phyloP scores from a whole-genome alignment of 2,329 filamentous ascomycete genomes.

The Hymenoscyphus fructigenus region DNA sequence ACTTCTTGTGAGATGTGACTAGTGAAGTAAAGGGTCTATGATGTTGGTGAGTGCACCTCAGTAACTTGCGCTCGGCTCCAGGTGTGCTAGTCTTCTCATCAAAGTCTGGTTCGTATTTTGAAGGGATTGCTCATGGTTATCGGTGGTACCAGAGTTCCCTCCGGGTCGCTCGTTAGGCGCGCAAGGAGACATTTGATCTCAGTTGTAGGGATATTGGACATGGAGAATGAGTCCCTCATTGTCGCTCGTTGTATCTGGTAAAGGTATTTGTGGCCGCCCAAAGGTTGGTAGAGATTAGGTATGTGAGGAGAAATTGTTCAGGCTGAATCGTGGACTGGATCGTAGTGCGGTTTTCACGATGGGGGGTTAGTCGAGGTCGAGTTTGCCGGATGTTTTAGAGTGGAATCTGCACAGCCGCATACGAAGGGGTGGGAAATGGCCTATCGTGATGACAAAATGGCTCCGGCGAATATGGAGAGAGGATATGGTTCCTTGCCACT shows the following conservation, averaged over 20 bases:
- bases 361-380: slow-evolving; percentile 2
- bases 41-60: slow-evolving; percentile 16
- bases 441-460: no score
- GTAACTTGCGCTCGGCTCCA: slow-evolving; percentile 21
- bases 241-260: no score
- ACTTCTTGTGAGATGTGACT: slow-evolving; percentile 1
- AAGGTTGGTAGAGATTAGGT: slow-evolving; percentile 13
- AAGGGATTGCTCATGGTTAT: background rate
- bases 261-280: slow-evolving; percentile 4
- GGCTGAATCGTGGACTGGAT: slow-evolving; percentile 29
- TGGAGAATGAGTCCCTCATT: no score
- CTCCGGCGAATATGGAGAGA: no score
- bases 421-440: no score
- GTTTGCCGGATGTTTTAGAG: no score
- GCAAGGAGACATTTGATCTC: no score
- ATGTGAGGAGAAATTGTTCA: slow-evolving; percentile 14
- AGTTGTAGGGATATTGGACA: no score
- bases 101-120: slow-evolving; percentile 9
- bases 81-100: slow-evolving; percentile 14
- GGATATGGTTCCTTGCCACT: no score
- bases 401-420: no score
- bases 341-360: slow-evolving; percentile 29
- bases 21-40: slow-evolving; percentile 27
- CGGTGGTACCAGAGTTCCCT: no score
- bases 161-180: no score